Conservation (phyloP, 805 yeast species). For the Lipomyces spencermartinsiae region DNA sequence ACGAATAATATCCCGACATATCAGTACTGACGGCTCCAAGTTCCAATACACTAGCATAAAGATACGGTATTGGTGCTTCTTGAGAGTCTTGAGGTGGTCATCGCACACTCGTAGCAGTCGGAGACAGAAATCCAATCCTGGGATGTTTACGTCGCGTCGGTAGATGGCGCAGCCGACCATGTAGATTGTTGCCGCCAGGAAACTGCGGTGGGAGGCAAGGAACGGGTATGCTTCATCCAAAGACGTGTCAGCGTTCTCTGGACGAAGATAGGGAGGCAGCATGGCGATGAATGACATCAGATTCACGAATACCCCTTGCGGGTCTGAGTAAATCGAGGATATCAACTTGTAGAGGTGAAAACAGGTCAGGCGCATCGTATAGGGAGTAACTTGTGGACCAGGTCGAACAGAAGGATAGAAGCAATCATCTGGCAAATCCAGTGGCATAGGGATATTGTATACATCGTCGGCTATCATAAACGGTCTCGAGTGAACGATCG, state of each 20-base stretch:
- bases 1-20: slow-evolving; percentile 9
- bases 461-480: background rate
- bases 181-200: slow-evolving; percentile 32
- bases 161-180: slow-evolving; percentile 34
- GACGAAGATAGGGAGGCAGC: slow-evolving; percentile 5
- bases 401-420: slow-evolving; percentile 5
- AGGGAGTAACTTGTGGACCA: background rate
- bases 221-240: slow-evolving; percentile 27
- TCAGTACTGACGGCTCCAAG: background rate
- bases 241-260: slow-evolving; percentile 18
- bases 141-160: slow-evolving; percentile 30
- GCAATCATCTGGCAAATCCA: slow-evolving; percentile 16
- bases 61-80: background rate
- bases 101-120: slow-evolving; percentile 15
- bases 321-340: background rate
- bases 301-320: background rate
- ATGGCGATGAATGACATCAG: background rate
- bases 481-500: background rate
- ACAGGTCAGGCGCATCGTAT: background rate
- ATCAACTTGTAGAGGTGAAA: background rate
- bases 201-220: slow-evolving; percentile 26
- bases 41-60: background rate
- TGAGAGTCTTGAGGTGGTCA: background rate
- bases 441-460: slow-evolving; percentile 7
- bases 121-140: slow-evolving; percentile 32